These are phyloP conservation scores for Iberis pinnata DNA, from an alignment of 345 rosid species.

Conservation along the genomic window DNA sequence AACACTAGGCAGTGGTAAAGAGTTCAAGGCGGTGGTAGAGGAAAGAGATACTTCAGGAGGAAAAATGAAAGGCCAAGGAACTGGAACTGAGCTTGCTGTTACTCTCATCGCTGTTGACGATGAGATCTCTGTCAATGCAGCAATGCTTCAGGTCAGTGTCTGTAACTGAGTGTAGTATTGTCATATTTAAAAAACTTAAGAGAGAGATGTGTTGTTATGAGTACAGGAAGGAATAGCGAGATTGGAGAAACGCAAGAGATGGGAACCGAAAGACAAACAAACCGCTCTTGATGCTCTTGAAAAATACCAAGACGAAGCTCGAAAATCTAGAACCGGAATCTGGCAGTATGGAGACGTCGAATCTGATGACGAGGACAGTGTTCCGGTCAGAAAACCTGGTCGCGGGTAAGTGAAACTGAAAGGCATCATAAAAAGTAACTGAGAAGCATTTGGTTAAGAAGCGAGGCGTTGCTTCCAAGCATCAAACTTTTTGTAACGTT, in stretches of 20 bases:
- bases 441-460: conserved; percentile 9
- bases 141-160: conserved; percentile 81
- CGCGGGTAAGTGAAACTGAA: conserved; percentile 23
- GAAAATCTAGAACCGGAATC: conserved; percentile 56
- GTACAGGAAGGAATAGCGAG: conserved; percentile 85
- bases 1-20: conserved; percentile 54
- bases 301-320: conserved; percentile 74
- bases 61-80: conserved; percentile 89
- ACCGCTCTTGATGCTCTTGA: conserved; percentile 60
- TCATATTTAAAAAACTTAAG: not conserved
- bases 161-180: no score
- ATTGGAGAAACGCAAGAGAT: conserved; percentile 74
- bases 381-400: conserved; percentile 55
- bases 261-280: conserved; percentile 65
- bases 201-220: not conserved
- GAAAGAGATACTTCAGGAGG: conserved; percentile 84
- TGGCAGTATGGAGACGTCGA: conserved; percentile 92
- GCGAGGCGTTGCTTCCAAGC: no score
- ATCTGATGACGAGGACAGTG: conserved; percentile 89
- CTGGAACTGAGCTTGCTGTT: conserved; percentile 57
- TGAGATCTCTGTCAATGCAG: conserved; percentile 76
- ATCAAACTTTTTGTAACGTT: conserved; percentile 27
- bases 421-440: conserved; percentile 20
- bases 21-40: conserved; percentile 70
- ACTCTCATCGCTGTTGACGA: conserved; percentile 70